Evolutionary conservation across 495 filamentous ascomycete genomes (phyloP).

Genomic region (Penicillium riverlandense): DNA sequence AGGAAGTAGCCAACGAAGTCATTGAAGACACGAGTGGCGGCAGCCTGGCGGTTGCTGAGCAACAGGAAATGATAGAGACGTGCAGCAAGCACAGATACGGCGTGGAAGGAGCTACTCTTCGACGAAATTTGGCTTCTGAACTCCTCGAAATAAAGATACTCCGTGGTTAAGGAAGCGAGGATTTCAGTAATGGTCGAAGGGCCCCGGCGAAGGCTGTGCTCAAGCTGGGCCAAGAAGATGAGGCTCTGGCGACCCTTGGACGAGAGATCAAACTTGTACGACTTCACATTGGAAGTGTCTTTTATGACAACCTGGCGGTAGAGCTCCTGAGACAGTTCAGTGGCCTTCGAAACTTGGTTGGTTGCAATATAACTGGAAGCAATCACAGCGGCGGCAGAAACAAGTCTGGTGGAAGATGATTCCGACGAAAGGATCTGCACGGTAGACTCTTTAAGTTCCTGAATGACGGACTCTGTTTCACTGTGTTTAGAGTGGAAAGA

Average conservation of each 20-base stretch:
- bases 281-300: no score
- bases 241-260: slow-evolving; percentile 27
- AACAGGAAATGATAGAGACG: slow-evolving; percentile 27
- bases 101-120: slow-evolving; percentile 14
- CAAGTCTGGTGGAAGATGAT: slow-evolving; percentile 19
- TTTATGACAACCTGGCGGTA: slow-evolving; percentile 26
- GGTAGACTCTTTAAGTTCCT: slow-evolving; percentile 25
- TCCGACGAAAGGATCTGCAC: slow-evolving; percentile 24
- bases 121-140: slow-evolving; percentile 20
- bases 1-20: slow-evolving; percentile 17
- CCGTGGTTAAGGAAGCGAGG: slow-evolving; percentile 24
- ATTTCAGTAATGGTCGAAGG: slow-evolving; percentile 28
- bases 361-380: slow-evolving; percentile 25
- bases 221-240: slow-evolving; percentile 31
- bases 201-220: slow-evolving; percentile 22
- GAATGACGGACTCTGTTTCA: slow-evolving; percentile 12
- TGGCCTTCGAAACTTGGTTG: slow-evolving; percentile 21
- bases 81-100: slow-evolving; percentile 2
- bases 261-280: no score
- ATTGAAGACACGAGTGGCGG: slow-evolving; percentile 15
- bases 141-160: slow-evolving; percentile 33
- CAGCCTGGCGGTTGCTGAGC: slow-evolving; percentile 14
- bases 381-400: slow-evolving; percentile 23
- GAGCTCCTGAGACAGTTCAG: slow-evolving; percentile 24
- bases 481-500: slow-evolving; percentile 23